Percentiles rank a stretch among this genome's conserved stretches.
Conservation (phyloP, 108 stramenopile species). For the Discostella stelligeroides region DNA sequence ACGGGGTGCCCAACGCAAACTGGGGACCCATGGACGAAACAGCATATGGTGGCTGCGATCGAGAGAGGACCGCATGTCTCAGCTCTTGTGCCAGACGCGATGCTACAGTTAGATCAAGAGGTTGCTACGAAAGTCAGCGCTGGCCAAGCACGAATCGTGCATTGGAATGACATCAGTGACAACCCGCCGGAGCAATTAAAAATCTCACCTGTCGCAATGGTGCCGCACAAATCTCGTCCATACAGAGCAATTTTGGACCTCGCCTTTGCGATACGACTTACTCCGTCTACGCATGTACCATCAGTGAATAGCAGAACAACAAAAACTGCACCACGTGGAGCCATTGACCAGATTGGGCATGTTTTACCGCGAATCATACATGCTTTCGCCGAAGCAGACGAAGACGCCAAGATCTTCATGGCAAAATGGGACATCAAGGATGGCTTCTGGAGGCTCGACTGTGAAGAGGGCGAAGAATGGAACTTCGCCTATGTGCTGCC, state of each 20-base stretch:
- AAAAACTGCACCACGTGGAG: neutral
- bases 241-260: no score
- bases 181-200: constrained; percentile 8
- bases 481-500: constrained; percentile 9
- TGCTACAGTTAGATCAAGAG: neutral
- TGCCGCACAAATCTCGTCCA: no score
- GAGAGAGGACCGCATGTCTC: no score
- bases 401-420: constrained; percentile 14
- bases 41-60: no score
- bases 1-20: no score
- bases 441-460: constrained; percentile 23
- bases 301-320: neutral
- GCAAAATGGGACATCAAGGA: constrained; percentile 29
- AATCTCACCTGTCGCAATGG: constrained; percentile 12
- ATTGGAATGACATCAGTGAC: constrained; percentile 16
- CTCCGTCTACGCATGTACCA: neutral
- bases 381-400: neutral
- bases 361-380: no score
- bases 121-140: neutral
- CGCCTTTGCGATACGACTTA: neutral
- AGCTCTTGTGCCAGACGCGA: no score
- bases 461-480: constrained; percentile 16
- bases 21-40: no score
- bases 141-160: neutral
- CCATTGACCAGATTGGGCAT: neutral